Evolutionary conservation across 2,329 filamentous ascomycete species (phyloP).

Genomic region (Fusarium ambrosium): DNA sequence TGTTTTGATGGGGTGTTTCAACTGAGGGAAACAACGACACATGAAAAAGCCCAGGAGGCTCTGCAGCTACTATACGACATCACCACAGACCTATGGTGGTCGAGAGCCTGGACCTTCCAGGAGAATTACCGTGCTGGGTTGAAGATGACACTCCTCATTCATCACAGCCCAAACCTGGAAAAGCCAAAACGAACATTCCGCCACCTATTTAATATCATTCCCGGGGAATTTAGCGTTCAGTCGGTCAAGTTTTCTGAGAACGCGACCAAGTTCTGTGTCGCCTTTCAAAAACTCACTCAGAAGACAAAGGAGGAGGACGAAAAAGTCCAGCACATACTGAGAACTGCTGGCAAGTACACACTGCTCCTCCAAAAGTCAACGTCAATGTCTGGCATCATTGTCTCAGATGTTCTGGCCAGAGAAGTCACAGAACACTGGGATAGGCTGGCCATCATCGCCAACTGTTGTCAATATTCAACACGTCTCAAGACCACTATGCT

Average conservation of each 20-base stretch:
- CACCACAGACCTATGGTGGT: slow-evolving; percentile 49
- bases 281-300: slow-evolving; percentile 11
- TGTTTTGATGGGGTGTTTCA: slow-evolving; percentile 12
- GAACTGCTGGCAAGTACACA: slow-evolving; percentile 46
- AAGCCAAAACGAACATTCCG: slow-evolving; percentile 36
- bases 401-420: slow-evolving; percentile 44
- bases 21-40: slow-evolving; percentile 3
- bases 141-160: slow-evolving; percentile 48
- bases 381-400: slow-evolving; percentile 46
- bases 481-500: slow-evolving; percentile 42
- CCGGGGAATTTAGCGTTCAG: slow-evolving; percentile 46
- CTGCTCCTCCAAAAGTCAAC: slow-evolving; percentile 35
- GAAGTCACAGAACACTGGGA: slow-evolving; percentile 44
- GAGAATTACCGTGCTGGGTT: slow-evolving; percentile 50
- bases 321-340: slow-evolving; percentile 25
- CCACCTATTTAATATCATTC: slow-evolving; percentile 12
- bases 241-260: slow-evolving; percentile 39
- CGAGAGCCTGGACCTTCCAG: slow-evolving; percentile 52
- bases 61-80: slow-evolving; percentile 43
- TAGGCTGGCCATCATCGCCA: slow-evolving; percentile 48
- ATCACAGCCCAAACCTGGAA: slow-evolving; percentile 38
- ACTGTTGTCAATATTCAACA: slow-evolving; percentile 50
- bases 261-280: slow-evolving; percentile 46
- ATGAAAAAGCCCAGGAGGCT: slow-evolving; percentile 25
- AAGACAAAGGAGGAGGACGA: background rate